These are phyloP conservation scores for Piloderma croceum DNA, from an alignment of 768 basidiomycete genomes.

Conservation along the genomic window DNA sequence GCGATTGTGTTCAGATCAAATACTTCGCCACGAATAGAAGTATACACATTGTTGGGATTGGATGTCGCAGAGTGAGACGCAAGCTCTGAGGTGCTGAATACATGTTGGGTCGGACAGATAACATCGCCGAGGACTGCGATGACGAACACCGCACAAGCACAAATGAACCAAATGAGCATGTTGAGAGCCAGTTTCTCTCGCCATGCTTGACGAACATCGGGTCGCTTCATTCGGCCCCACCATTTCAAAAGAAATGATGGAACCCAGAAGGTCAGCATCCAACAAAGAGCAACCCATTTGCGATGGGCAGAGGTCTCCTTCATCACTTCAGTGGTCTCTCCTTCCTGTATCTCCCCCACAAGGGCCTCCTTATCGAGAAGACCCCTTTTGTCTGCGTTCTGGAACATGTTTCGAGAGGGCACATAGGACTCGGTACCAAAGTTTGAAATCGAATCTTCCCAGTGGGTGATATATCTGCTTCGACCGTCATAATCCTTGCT, in stretches of 20 bases:
- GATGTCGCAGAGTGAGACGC: conserved; percentile 57
- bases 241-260: conserved; percentile 65
- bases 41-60: conserved; percentile 71
- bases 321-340: conserved; percentile 83
- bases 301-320: conserved; percentile 77
- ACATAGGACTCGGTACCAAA: conserved; percentile 92
- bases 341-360: conserved; percentile 79
- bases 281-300: conserved; percentile 83
- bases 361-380: conserved; percentile 76
- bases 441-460: conserved; percentile 74
- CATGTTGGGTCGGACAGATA: conserved; percentile 93
- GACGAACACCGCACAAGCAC: conserved; percentile 85
- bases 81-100: conserved; percentile 78
- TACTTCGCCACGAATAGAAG: conserved; percentile 87
- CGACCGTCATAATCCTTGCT: conserved; percentile 79
- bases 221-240: conserved; percentile 88
- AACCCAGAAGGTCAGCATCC: conserved; percentile 90
- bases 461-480: conserved; percentile 70
- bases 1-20: conserved; percentile 78
- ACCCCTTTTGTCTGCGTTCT: conserved; percentile 67
- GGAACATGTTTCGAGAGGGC: conserved; percentile 94
- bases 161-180: conserved; percentile 92
- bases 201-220: conserved; percentile 95
- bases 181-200: conserved; percentile 94
- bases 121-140: conserved; percentile 81